Conservation (phyloP, 2,329 filamentous ascomycete species). For the Colletotrichum sp. region DNA sequence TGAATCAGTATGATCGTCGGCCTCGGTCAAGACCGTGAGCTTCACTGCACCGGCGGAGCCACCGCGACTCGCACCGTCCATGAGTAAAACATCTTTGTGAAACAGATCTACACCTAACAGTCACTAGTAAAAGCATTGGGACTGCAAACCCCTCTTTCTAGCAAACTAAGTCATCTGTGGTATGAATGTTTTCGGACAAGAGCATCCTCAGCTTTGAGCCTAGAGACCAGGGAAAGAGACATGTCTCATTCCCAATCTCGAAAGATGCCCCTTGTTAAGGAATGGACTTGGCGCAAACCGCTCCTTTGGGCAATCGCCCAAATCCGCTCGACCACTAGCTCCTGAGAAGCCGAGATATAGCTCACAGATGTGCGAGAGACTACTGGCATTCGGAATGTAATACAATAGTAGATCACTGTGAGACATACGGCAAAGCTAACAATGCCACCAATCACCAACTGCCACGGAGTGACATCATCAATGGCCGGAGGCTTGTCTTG, state of each 20-base stretch:
- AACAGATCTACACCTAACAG: neutral
- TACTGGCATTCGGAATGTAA: neutral
- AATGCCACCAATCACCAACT: neutral
- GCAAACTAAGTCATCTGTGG: neutral
- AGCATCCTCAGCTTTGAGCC: neutral
- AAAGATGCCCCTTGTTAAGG: neutral
- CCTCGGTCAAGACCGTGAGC: neutral
- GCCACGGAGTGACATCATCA: neutral
- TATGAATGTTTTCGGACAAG: neutral
- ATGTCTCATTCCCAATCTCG: neutral
- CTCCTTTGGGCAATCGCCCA: neutral
- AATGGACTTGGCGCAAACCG: neutral
- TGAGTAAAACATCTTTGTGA: neutral
- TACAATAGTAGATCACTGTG: neutral
- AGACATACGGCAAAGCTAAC: neutral
- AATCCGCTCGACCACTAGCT: neutral
- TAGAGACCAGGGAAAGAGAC: neutral
- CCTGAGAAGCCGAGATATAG: neutral
- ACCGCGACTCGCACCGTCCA: neutral
- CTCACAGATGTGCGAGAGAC: neutral
- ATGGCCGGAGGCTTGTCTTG: neutral
- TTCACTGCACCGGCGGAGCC: neutral
- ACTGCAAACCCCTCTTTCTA: neutral
- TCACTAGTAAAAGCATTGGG: too few relatives aligned
- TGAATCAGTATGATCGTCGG: neutral